A percentile compares a stretch with the other conserved stretches of the same genome.
Conservation (phyloP, 495 filamentous ascomycete genomes). For the Lasiosphaeriaceae sp. region DNA sequence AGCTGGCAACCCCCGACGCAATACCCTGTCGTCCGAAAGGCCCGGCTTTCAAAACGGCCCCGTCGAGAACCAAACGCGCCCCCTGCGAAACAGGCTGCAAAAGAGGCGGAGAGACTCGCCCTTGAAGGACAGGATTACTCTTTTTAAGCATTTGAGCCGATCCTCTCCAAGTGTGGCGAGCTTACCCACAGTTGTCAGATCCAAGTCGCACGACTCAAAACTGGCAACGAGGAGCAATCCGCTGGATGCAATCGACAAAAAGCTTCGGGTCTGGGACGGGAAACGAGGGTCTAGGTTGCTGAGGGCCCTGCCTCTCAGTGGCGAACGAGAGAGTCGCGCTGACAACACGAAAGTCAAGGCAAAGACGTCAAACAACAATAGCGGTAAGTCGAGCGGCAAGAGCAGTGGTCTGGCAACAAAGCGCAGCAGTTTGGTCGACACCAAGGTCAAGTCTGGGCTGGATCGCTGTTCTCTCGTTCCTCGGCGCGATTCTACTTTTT, state of each 20-base stretch:
- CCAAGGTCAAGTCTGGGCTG: background rate
- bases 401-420: background rate
- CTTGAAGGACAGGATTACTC: slow-evolving; percentile 29
- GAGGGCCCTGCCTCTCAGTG: slow-evolving; percentile 11
- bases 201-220: slow-evolving; percentile 1
- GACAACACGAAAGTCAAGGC: background rate
- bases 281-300: slow-evolving; percentile 19
- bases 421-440: background rate
- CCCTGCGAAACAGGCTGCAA: slow-evolving; percentile 8
- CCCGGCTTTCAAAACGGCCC: background rate
- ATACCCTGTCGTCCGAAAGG: background rate
- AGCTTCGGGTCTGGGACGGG: slow-evolving; percentile 3
- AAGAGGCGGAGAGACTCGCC: slow-evolving; percentile 26
- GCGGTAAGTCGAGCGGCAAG: slow-evolving; percentile 2
- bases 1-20: background rate
- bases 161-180: slow-evolving; percentile 1
- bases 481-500: slow-evolving; percentile 5
- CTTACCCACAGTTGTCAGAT: slow-evolving; percentile 3
- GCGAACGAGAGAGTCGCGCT: background rate
- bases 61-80: background rate
- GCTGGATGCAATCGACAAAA: slow-evolving; percentile 7
- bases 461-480: slow-evolving; percentile 8
- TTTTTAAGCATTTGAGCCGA: slow-evolving; percentile 30
- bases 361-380: background rate
- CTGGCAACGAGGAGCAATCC: slow-evolving; percentile 7